A percentile compares a stretch with the other conserved stretches of the same genome.
Conservation (phyloP, 2,329 filamentous ascomycete genomes). For the Elsinoe necatrix region DNA sequence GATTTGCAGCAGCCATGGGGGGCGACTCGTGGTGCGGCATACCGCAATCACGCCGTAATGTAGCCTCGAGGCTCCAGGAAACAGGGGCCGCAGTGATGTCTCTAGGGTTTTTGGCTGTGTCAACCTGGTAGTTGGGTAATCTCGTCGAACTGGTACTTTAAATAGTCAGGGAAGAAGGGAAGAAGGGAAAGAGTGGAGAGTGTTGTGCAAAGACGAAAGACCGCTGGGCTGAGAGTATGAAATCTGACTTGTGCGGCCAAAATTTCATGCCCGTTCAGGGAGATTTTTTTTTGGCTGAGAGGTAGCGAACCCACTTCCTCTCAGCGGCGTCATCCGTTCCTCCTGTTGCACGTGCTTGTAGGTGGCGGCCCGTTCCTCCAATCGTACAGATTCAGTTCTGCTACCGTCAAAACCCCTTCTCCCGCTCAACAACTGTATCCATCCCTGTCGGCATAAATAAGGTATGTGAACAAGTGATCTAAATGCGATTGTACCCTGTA, state of each 20-base stretch:
- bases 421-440: too few species aligned
- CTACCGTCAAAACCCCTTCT: too few species aligned
- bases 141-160: background rate
- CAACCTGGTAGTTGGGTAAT: background rate
- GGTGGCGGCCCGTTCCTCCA: conserved; percentile 9
- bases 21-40: conserved; percentile 47
- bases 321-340: background rate
- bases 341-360: background rate
- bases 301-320: background rate
- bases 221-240: background rate
- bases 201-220: conserved; percentile 1
- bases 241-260: conserved; percentile 4
- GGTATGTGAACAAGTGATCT: too few species aligned
- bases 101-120: background rate
- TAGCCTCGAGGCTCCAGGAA: background rate
- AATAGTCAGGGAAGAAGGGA: background rate
- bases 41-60: background rate
- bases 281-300: conserved; percentile 11
- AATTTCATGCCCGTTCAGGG: conserved; percentile 13
- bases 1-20: conserved; percentile 33
- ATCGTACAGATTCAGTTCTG: background rate
- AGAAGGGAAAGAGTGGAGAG: conserved; percentile 8
- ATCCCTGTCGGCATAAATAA: too few species aligned
- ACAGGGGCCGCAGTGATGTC: background rate
- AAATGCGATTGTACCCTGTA: too few species aligned